phyloP scores from a whole-genome alignment of 75 land plant species.

The Pinus albicaulis region DNA sequence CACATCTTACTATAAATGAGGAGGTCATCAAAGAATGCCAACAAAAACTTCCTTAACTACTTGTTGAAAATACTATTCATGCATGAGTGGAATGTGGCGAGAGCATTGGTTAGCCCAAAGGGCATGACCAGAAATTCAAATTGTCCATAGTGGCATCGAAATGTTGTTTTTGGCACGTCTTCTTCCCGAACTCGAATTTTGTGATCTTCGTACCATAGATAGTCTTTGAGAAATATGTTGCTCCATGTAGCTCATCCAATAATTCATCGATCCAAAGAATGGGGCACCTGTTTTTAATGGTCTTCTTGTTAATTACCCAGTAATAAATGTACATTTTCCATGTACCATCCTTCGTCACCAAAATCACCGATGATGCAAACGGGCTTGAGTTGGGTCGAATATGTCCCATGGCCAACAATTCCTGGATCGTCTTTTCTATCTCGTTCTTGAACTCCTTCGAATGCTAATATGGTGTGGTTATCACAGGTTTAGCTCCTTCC shows the following conservation, averaged over 20 bases:
- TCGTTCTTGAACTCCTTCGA: too few species aligned
- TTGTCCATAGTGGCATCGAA: neutral
- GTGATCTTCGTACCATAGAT: too few species aligned
- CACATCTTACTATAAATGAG: neutral
- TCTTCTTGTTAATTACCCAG: neutral
- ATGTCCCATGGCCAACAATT: neutral
- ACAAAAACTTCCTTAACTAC: neutral
- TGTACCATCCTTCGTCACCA: too few species aligned
- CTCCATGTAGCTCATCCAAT: too few species aligned
- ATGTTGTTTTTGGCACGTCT: neutral
- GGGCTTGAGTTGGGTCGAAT: neutral
- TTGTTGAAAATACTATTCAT: neutral
- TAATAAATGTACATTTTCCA: too few species aligned
- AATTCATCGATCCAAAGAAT: neutral
- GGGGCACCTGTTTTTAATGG: neutral
- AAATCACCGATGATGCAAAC: neutral
- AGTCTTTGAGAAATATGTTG: too few species aligned
- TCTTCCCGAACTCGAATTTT: too few species aligned
- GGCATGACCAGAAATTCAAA: too few species aligned
- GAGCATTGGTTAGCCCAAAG: too few species aligned
- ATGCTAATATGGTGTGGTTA: neutral
- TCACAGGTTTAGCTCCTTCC: neutral
- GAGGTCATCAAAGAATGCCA: neutral
- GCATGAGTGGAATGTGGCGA: too few species aligned
- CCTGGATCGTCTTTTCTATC: neutral